Percentiles rank a stretch among this genome's conserved stretches.
Evolutionary conservation across 805 yeast genomes (phyloP).

Genomic region (Lipomyces chichibuensis): DNA sequence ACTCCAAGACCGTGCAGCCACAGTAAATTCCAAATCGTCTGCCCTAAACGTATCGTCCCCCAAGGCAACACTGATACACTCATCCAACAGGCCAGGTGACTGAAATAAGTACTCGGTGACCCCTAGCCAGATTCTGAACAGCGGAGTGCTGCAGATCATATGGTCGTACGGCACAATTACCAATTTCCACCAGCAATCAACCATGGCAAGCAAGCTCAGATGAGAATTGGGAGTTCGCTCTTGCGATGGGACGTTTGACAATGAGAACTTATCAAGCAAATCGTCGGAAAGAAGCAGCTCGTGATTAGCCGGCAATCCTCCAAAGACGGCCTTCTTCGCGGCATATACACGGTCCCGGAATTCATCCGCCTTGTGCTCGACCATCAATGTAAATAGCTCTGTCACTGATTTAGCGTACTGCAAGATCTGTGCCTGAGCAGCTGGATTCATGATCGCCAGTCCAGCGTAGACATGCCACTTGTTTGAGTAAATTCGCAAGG

Average conservation of each 20-base stretch:
- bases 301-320: constrained; percentile 54
- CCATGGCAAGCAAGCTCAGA: constrained; percentile 83
- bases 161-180: constrained; percentile 94
- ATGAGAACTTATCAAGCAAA: constrained; percentile 75
- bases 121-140: constrained; percentile 89
- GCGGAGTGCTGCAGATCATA: constrained; percentile 93
- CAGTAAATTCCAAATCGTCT: constrained; percentile 89
- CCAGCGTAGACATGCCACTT: constrained; percentile 99
- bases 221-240: constrained; percentile 81
- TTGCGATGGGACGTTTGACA: constrained; percentile 68
- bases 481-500: constrained; percentile 85
- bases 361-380: constrained; percentile 64
- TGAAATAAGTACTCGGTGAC: constrained; percentile 91
- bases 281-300: constrained; percentile 74
- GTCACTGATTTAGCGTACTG: constrained; percentile 87
- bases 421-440: constrained; percentile 87
- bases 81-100: constrained; percentile 79
- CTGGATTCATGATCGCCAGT: constrained; percentile 90
- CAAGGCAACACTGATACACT: constrained; percentile 73
- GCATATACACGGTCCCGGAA: constrained; percentile 59
- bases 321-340: constrained; percentile 79
- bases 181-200: constrained; percentile 86
- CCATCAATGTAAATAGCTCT: constrained; percentile 80
- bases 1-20: constrained; percentile 90
- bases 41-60: constrained; percentile 69